Base-by-base conservation (phyloP, 2,329 filamentous ascomycete species). In the Pyrenophora teres region DNA sequence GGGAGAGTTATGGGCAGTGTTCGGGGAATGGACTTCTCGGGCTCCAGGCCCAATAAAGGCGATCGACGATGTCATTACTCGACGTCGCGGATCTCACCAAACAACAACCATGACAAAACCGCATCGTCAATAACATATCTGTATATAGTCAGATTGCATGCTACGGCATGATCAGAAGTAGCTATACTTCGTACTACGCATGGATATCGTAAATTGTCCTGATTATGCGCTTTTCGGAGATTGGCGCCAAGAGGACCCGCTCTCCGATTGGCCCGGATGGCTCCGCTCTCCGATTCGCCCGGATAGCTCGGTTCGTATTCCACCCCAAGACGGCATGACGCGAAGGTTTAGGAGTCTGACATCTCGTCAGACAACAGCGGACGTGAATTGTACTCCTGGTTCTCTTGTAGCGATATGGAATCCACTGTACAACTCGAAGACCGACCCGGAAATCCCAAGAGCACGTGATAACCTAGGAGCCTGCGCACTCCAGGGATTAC, bases 51-150 rank as follows among this genome's bases (percentile, higher is more conserved):
- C n/a, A 19, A 31, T 35, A 30, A 23, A 12, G 15, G 40, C n/a
- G 19, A 37, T 53, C 52, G 30, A 52, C 54, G 48, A 57, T 48
- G 59, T 62, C 59, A 62, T 58, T 33, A 61, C 32, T 49, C 31
- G 32, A 30, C 12, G 12, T 12, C 31, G 9, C 15, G 2, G 30
- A 52, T 44, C 47, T 18, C 13, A 23, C 27, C 15, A 30, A 16
- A 13, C 9, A 23, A 21, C 25, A 46, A 38, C 25, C 37, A 46
- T 18, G 46, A 37, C 16, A n/a, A n/a, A 36, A 35, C 2, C 2
- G 5, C 6, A n/a, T 25, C 15, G 32, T 10, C 6, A n/a, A 13
- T 12, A 36, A 15, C 13, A 3, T 13, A 9, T 9, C 10, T 10
- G 27, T 5, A 13, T 7, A 9, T 4, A 30, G 9, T 30, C 10